Evolutionary conservation across 371 early-diverging fungal genomes (phyloP).

Genomic region (Dinochytrium kinnereticum): DNA sequence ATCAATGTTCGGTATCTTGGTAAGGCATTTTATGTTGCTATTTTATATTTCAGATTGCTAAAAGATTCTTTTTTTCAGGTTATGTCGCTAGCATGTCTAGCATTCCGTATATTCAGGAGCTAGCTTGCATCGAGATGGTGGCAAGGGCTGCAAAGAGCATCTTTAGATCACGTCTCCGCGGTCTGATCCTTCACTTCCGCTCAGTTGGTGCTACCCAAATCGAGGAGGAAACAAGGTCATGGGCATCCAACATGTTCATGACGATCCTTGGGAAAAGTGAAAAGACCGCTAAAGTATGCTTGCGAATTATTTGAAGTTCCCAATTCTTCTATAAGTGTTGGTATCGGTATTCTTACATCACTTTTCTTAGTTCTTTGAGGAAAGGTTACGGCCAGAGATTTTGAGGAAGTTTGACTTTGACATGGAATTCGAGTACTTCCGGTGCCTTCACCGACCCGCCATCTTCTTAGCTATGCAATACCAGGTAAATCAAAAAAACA

Average conservation of each 20-base stretch:
- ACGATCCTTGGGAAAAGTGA: slow-evolving; percentile 41
- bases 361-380: slow-evolving; percentile 46
- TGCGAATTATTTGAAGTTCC: no score
- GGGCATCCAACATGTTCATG: slow-evolving; percentile 43
- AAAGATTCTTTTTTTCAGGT: slow-evolving; percentile 35
- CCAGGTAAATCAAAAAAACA: slow-evolving; percentile 42
- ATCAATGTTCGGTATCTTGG: slow-evolving; percentile 60
- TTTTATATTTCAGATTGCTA: neutral
- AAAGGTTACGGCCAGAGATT: slow-evolving; percentile 41
- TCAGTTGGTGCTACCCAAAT: slow-evolving; percentile 54
- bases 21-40: slow-evolving; percentile 21
- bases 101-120: slow-evolving; percentile 52
- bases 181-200: slow-evolving; percentile 52
- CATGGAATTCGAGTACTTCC: slow-evolving; percentile 36
- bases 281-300: slow-evolving; percentile 37
- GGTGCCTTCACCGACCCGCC: slow-evolving; percentile 46
- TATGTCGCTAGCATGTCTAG: slow-evolving; percentile 45
- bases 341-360: neutral
- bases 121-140: slow-evolving; percentile 56
- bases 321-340: neutral
- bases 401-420: slow-evolving; percentile 46
- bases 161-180: slow-evolving; percentile 45
- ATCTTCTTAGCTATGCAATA: slow-evolving; percentile 56
- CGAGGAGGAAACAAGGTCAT: slow-evolving; percentile 50
- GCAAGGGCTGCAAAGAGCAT: slow-evolving; percentile 50